Percentiles rank a stretch among this genome's conserved stretches.
These are phyloP conservation scores for Boletus bicolor DNA, from an alignment of 768 basidiomycete genomes.

Conservation along the genomic window DNA sequence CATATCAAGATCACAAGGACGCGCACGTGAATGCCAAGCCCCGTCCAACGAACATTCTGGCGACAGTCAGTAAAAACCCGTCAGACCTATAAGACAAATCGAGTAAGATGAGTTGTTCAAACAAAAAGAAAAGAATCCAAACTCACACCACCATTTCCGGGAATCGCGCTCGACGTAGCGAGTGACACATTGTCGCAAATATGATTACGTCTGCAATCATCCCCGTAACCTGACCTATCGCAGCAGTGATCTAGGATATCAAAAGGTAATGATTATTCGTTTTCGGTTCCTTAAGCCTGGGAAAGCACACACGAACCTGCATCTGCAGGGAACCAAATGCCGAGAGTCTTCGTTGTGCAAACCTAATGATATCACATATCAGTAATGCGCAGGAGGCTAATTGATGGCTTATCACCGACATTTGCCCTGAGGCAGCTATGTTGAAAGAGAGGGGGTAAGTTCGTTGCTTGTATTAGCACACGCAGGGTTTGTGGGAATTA, in stretches of 20 bases:
- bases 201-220: constrained; percentile 12
- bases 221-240: constrained; percentile 9
- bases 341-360: constrained; percentile 21
- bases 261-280: not conserved
- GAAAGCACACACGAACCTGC: constrained; percentile 15
- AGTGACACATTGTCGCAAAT: constrained; percentile 17
- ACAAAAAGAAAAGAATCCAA: not conserved
- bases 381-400: not conserved
- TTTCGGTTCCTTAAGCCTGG: not conserved
- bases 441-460: not conserved
- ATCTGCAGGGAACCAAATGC: constrained; percentile 15
- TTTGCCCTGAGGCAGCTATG: constrained; percentile 24
- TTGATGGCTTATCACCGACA: constrained; percentile 16
- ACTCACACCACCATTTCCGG: constrained; percentile 20
- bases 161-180: constrained; percentile 16
- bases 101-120: not conserved
- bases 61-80: not conserved
- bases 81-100: constrained; percentile 9
- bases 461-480: not conserved
- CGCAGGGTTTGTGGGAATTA: not conserved
- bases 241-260: constrained; percentile 10
- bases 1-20: not conserved
- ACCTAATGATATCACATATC: constrained; percentile 13
- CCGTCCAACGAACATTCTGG: constrained; percentile 11
- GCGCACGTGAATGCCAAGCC: constrained; percentile 28